Conservation (phyloP, 2,329 filamentous ascomycete species). For the Arthrobotrys musiformis region DNA sequence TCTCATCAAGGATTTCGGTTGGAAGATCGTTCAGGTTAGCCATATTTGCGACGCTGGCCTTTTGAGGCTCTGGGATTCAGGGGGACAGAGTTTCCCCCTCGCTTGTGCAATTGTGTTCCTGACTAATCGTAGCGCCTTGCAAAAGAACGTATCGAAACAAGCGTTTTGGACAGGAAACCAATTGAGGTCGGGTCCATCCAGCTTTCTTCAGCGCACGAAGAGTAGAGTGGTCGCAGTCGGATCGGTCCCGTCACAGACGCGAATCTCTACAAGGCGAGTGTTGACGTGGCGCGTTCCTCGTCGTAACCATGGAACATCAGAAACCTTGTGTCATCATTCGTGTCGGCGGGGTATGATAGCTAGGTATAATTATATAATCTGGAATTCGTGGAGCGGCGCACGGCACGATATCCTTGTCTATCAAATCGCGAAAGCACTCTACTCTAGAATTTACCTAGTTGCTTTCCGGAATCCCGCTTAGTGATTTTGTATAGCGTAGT, state of each 20-base stretch:
- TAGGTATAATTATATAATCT: too few relatives aligned
- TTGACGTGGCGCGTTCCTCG: slow-evolving; percentile 24
- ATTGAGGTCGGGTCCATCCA: not conserved
- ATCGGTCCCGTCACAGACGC: slow-evolving; percentile 4
- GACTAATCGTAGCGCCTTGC: too few relatives aligned
- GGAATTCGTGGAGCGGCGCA: slow-evolving; percentile 25
- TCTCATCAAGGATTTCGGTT: not conserved
- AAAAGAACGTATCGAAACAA: too few relatives aligned
- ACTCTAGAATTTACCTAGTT: too few relatives aligned
- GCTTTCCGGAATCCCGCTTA: too few relatives aligned
- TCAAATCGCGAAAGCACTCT: too few relatives aligned
- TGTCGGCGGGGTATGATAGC: slow-evolving; percentile 25
- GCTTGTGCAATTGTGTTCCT: too few relatives aligned
- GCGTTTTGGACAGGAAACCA: too few relatives aligned
- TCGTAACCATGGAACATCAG: slow-evolving; percentile 33
- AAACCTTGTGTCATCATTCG: slow-evolving; percentile 8
- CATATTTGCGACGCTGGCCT: not conserved
- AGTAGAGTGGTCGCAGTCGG: not conserved
- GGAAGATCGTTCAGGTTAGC: not conserved
- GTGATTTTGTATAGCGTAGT: too few relatives aligned
- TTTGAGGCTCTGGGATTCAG: not conserved
- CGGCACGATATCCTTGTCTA: too few relatives aligned
- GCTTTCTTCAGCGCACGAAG: not conserved
- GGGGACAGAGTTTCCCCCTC: too few relatives aligned
- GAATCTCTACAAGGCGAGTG: slow-evolving; percentile 15